Percentiles rank a stretch among this genome's conserved stretches.
These are phyloP conservation scores for Grosmannia serpens DNA, from an alignment of 2,329 filamentous ascomycete species.

Conservation along the genomic window DNA sequence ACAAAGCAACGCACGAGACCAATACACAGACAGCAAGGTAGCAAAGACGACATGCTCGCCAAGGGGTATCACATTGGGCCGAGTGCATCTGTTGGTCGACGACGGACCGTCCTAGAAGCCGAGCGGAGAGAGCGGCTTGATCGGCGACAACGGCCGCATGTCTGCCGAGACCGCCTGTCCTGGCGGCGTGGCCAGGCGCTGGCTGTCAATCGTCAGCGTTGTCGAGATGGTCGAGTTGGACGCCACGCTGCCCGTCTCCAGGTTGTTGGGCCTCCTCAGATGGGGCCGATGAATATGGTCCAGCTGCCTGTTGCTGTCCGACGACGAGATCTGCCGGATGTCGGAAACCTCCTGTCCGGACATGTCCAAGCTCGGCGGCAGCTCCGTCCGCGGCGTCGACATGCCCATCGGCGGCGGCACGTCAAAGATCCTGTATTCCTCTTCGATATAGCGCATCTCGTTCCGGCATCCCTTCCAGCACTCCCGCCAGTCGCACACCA, in stretches of 20 bases:
- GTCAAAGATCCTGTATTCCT: slow-evolving; percentile 52
- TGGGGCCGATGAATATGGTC: slow-evolving; percentile 19
- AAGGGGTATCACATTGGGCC: not conserved
- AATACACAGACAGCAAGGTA: not conserved
- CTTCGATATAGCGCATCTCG: slow-evolving; percentile 66
- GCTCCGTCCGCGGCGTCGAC: slow-evolving; percentile 10
- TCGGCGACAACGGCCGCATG: slow-evolving; percentile 51
- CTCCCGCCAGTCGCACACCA: slow-evolving; percentile 89
- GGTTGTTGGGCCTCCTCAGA: slow-evolving; percentile 29
- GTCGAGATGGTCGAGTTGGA: slow-evolving; percentile 34
- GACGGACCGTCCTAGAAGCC: slow-evolving; percentile 31
- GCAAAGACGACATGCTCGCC: slow-evolving; percentile 2
- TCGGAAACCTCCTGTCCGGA: slow-evolving; percentile 18
- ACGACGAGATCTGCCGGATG: slow-evolving; percentile 51
- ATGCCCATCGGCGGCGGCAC: slow-evolving; percentile 43
- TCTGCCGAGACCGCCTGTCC: slow-evolving; percentile 27
- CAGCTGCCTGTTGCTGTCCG: slow-evolving; percentile 50
- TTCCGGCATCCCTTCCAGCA: slow-evolving; percentile 96
- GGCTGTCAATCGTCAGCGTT: slow-evolving; percentile 33
- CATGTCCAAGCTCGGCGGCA: slow-evolving; percentile 9
- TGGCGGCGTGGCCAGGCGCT: slow-evolving; percentile 24
- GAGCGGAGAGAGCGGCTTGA: slow-evolving; percentile 53
- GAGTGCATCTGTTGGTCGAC: not conserved
- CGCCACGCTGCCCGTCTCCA: slow-evolving; percentile 30
- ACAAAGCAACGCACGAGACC: not conserved